phyloP scores from a whole-genome alignment of 2,329 filamentous ascomycete genomes.

The Cladosporium sp. region DNA sequence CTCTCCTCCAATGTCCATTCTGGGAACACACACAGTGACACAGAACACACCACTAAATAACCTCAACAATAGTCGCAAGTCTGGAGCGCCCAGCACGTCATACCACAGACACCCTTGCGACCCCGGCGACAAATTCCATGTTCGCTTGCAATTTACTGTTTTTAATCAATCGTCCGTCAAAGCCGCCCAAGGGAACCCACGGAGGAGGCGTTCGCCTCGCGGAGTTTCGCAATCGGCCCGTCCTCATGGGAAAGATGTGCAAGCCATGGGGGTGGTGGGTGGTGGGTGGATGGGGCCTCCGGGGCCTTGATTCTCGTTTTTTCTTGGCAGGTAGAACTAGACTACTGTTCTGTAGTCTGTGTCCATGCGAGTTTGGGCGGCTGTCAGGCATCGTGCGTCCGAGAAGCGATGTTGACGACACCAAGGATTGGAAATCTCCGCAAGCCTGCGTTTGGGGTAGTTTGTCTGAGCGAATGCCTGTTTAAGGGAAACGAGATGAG shows the following conservation, averaged over 20 bases:
- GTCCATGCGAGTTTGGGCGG: background rate
- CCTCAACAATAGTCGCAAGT: background rate
- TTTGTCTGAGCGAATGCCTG: background rate
- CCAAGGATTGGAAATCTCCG: background rate
- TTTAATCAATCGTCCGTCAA: background rate
- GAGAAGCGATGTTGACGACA: background rate
- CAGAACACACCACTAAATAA: background rate
- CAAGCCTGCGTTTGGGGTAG: background rate
- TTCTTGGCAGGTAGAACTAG: background rate
- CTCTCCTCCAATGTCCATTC: background rate
- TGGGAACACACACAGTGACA: background rate
- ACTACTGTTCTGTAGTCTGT: background rate
- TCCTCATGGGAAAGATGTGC: slow-evolving; percentile 2
- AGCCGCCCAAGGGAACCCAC: background rate
- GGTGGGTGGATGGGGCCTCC: too few relatives aligned
- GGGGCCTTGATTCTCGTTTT: background rate
- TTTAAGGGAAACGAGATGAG: background rate
- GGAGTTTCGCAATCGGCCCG: slow-evolving; percentile 9
- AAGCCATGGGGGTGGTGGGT: background rate
- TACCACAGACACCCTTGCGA: background rate
- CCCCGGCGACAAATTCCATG: background rate
- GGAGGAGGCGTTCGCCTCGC: background rate
- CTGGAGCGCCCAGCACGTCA: slow-evolving; percentile 8
- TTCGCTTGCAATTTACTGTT: background rate
- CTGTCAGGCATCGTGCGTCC: background rate